These are phyloP conservation scores for Malassezia caprae DNA, from an alignment of 1,284 basidiomycete species.

Conservation along the genomic window DNA sequence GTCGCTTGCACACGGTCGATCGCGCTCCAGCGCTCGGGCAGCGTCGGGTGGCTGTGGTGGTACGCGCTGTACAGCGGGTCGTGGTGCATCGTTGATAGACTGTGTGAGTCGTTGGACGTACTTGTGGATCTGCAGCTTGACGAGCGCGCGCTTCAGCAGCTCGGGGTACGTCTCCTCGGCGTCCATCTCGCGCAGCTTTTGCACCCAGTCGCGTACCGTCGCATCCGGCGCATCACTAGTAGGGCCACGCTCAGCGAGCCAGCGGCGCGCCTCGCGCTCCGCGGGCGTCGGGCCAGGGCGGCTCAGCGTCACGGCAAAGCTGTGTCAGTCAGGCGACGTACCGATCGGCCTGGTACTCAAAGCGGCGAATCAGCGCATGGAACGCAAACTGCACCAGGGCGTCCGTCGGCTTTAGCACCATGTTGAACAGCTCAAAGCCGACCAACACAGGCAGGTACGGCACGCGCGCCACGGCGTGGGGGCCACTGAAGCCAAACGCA, in stretches of 20 bases:
- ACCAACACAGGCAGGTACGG: conserved; percentile 40
- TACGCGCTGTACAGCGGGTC: conserved; percentile 44
- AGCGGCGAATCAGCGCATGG: conserved; percentile 33
- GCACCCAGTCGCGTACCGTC: conserved; percentile 10
- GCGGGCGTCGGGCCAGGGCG: conserved; percentile 25
- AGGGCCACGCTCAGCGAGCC: conserved; percentile 15
- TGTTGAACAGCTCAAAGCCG: conserved; percentile 45
- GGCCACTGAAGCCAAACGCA: conserved; percentile 66
- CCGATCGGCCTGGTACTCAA: conserved; percentile 43
- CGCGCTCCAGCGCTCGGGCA: conserved; percentile 37
- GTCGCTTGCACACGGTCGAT: conserved; percentile 9
- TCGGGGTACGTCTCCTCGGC: conserved; percentile 34
- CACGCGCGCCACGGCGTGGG: conserved; percentile 17
- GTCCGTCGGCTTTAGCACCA: conserved; percentile 38
- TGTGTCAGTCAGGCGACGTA: conserved; percentile 6
- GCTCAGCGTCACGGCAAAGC: conserved; percentile 27
- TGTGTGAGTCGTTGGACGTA: conserved; percentile 14
- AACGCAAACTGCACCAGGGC: conserved; percentile 39
- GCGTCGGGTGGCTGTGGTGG: conserved; percentile 43
- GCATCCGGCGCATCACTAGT: neutral
- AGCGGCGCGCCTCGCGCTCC: conserved; percentile 24
- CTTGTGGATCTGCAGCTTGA: conserved; percentile 46
- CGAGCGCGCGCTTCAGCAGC: conserved; percentile 34
- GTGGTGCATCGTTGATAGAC: conserved; percentile 43
- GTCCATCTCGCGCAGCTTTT: conserved; percentile 8